A percentile compares a stretch with the other conserved stretches of the same genome.
These are phyloP conservation scores for Amanita pallidorosea DNA, from an alignment of 768 basidiomycete genomes.

Conservation along the genomic window DNA sequence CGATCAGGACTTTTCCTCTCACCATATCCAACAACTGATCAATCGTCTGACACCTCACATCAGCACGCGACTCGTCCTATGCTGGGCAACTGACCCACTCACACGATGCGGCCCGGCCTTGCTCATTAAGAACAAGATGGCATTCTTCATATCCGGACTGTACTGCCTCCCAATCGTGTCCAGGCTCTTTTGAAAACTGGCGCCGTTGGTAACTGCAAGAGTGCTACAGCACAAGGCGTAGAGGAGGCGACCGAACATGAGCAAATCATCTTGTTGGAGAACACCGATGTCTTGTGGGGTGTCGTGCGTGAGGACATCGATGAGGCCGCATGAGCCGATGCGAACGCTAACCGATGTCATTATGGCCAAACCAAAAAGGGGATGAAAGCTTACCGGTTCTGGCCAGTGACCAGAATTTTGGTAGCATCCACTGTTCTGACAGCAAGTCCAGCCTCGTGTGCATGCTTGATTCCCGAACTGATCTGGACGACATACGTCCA, in stretches of 20 bases:
- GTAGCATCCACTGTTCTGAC: conserved; percentile 76
- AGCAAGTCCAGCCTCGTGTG: conserved; percentile 74
- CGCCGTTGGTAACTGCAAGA: conserved; percentile 42
- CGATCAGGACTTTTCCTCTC: conserved; percentile 55
- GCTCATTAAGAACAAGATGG: conserved; percentile 66
- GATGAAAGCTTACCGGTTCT: conserved; percentile 54
- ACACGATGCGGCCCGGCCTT: conserved; percentile 64
- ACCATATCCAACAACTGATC: conserved; percentile 77
- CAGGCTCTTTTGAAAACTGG: conserved; percentile 60
- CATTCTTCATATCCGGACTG: conserved; percentile 71
- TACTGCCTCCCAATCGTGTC: conserved; percentile 69
- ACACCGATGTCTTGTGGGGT: conserved; percentile 44
- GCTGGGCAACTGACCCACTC: conserved; percentile 1
- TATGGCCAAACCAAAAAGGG: background rate
- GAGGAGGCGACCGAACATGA: conserved; percentile 77
- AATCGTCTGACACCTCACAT: conserved; percentile 33
- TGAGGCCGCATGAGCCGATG: conserved; percentile 77
- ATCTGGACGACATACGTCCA: conserved; percentile 95
- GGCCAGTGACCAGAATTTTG: conserved; percentile 81
- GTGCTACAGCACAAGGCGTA: conserved; percentile 71
- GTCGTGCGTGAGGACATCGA: conserved; percentile 79
- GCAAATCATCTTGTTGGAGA: conserved; percentile 82
- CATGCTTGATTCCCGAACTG: conserved; percentile 74
- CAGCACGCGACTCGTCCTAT: background rate
- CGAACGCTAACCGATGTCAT: conserved; percentile 42